Conservation (phyloP, 2,329 filamentous ascomycete genomes). For the Penicillium vulpinum region DNA sequence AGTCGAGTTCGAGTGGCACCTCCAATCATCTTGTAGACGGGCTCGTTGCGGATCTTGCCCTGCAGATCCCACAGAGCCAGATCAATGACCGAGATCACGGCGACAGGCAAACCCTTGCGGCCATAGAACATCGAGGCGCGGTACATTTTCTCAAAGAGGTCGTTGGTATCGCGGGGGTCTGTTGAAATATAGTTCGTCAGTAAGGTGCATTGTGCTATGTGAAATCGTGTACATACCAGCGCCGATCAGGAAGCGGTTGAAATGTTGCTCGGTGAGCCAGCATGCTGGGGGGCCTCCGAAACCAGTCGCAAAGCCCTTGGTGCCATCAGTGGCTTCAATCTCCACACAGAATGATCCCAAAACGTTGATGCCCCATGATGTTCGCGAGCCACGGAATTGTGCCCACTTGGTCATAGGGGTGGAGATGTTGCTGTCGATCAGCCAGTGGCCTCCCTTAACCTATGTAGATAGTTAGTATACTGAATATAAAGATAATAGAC, state of each 20-base stretch:
- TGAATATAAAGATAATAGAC: neutral
- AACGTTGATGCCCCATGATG: conserved; percentile 94
- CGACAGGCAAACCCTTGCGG: conserved; percentile 84
- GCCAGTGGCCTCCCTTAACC: conserved; percentile 63
- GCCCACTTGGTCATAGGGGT: conserved; percentile 91
- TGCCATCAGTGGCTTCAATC: conserved; percentile 84
- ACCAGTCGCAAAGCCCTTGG: conserved; percentile 90
- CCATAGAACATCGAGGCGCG: conserved; percentile 95
- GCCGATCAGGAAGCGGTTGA: conserved; percentile 85
- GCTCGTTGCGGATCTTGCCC: conserved; percentile 87
- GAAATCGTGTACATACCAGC: conserved; percentile 53
- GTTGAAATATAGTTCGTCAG: neutral
- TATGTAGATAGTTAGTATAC: conserved; percentile 10
- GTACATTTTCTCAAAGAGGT: conserved; percentile 96
- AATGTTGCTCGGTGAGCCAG: conserved; percentile 92
- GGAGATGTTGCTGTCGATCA: conserved; percentile 88
- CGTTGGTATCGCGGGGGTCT: conserved; percentile 88
- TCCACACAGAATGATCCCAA: conserved; percentile 89
- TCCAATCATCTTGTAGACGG: conserved; percentile 91
- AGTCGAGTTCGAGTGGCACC: conserved; percentile 81
- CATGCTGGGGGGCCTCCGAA: conserved; percentile 92
- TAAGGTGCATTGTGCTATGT: neutral
- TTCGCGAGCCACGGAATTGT: conserved; percentile 81
- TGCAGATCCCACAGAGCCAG: conserved; percentile 89
- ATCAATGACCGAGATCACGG: conserved; percentile 92